phyloP scores from a whole-genome alignment of 768 basidiomycete genomes.

The Tubosaeta sp. region DNA sequence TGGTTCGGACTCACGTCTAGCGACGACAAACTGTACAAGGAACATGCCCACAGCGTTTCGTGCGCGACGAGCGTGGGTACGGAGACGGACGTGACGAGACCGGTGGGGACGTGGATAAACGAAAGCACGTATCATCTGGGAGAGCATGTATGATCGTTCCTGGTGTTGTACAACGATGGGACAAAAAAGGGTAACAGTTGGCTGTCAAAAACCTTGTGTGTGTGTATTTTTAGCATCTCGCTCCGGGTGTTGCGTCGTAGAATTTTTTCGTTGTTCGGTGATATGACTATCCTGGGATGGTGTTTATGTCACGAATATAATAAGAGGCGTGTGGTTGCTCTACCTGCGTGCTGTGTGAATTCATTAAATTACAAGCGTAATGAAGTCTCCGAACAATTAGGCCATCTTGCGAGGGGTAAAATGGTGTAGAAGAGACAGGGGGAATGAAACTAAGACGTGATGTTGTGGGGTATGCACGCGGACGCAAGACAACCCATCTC shows the following conservation, averaged over 20 bases:
- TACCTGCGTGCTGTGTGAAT: background rate
- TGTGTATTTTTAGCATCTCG: background rate
- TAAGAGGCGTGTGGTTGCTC: background rate
- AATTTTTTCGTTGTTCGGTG: background rate
- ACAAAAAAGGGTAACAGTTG: background rate
- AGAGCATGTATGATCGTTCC: background rate
- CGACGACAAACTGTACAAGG: background rate
- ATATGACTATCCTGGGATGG: background rate
- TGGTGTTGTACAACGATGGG: background rate
- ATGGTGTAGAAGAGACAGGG: background rate
- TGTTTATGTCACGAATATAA: background rate
- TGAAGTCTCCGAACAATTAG: background rate
- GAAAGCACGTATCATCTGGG: background rate
- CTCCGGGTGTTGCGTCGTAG: background rate
- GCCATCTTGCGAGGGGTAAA: background rate
- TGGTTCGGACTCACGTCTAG: slow-evolving; percentile 44
- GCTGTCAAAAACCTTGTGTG: background rate
- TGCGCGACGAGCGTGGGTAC: background rate
- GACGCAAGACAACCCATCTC: background rate
- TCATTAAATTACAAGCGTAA: background rate
- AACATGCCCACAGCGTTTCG: background rate
- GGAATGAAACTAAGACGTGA: background rate
- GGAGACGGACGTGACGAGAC: background rate
- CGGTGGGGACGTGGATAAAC: background rate
- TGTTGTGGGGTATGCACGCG: background rate